Evolutionary conservation across 768 basidiomycete genomes (phyloP), one percentile per base, ranked within the genome.

Genomic region (Clitopilus hobsonii): DNA sequence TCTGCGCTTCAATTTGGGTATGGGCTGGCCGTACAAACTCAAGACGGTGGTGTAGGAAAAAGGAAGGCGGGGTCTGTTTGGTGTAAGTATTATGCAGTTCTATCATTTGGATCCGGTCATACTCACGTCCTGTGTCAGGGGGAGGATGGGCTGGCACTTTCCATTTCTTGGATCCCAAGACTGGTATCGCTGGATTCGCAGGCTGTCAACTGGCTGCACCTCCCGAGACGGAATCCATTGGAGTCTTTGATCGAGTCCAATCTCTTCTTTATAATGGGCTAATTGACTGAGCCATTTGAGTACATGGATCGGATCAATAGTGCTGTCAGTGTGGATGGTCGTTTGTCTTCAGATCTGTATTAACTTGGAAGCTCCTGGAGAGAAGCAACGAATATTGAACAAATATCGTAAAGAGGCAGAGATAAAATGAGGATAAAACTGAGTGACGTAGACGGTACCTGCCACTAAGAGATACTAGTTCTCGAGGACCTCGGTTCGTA

Each of bases 111-210:
- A 2, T 11, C 3, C 13, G 2, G 32, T 36, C 13, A 4, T 36
- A 10, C 13, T 11, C n/a, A 11, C 32, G 13, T 36, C n/a, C 32
- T 11, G 10, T 36, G n/a, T 6, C 22, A 51, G 49, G 49, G 49
- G 26, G 30, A 14, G 49, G 49, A 13, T 51, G 49, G 26, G 23
- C 49, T 6, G 49, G 49, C 14, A 51, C 49, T 5, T 51, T 28
- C 26, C 49, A 51, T 28, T 51, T 51, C 5, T 28, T 51, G 26
- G 49, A 51, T 32, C 49, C 49, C 5, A 24, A 51, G 23, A 51
- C 49, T 25, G 49, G 49, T 3, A 27, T 51, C n/a, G 49, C 49
- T 18, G 27, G 26, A 28, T 27, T 51, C n/a, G 30, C 30, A 13
- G 49, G 49, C 5, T 28, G 49, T 27, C 49, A 51, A 20, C 16